A percentile compares a stretch with the other conserved stretches of the same genome.
Conservation (phyloP, 441 rosid species). For the Erodium texanum region DNA sequence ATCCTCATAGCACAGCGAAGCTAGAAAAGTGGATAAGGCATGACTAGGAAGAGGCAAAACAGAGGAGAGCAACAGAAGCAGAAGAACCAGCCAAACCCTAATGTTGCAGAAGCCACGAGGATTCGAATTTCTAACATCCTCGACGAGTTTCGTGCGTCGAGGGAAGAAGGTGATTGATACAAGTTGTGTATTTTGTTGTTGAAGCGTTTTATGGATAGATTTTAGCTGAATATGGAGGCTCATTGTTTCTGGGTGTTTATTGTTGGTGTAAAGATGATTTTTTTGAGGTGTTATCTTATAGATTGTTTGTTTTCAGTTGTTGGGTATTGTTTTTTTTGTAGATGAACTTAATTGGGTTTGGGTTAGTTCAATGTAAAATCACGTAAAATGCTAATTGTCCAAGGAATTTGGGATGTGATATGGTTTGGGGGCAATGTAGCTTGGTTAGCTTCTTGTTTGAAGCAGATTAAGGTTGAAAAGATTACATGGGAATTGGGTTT, state of each 20-base stretch:
- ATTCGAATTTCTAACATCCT: slow-evolving; percentile 39
- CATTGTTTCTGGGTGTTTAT: neutral
- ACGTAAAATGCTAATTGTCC: neutral
- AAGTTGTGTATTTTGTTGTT: neutral
- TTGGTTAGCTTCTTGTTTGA: neutral
- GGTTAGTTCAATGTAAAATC: neutral
- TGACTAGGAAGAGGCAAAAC: slow-evolving; percentile 45
- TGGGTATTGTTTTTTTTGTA: too few species aligned
- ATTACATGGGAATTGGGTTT: neutral
- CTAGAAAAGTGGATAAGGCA: slow-evolving; percentile 3
- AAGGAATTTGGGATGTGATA: too few species aligned
- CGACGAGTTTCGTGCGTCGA: slow-evolving; percentile 34
- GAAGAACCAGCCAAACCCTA: slow-evolving; percentile 17
- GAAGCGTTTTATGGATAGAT: neutral
- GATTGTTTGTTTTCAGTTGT: too few species aligned
- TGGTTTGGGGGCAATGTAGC: too few species aligned
- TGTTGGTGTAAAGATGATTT: neutral
- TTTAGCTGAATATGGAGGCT: neutral
- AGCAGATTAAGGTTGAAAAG: too few species aligned
- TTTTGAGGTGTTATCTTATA: neutral
- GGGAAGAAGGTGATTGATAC: slow-evolving; percentile 30
- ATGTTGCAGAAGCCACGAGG: slow-evolving; percentile 35
- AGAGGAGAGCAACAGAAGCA: slow-evolving; percentile 16
- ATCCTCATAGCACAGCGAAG: neutral
- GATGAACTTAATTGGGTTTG: neutral